These are phyloP conservation scores for Xylariaceae sp. DNA, from an alignment of 2,329 filamentous ascomycete genomes.

Conservation along the genomic window DNA sequence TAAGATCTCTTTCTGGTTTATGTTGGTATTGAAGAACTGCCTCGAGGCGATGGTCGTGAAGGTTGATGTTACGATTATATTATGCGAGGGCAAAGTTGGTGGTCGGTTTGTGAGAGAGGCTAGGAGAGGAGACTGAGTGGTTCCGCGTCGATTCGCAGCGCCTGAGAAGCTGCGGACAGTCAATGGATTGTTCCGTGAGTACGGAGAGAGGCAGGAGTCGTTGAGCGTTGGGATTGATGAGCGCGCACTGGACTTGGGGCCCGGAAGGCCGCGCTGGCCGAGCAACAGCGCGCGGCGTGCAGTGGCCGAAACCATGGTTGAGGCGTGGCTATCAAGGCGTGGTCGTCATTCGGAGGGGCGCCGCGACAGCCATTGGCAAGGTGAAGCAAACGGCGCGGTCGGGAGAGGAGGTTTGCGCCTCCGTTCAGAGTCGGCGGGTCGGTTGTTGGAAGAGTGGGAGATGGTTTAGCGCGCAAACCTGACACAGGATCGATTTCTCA, in stretches of 20 bases:
- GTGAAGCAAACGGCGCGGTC: conserved; percentile 10
- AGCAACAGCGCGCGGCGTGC: conserved; percentile 15
- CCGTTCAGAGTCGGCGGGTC: too few species aligned
- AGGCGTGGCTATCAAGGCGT: conserved; percentile 7
- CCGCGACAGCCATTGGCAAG: background rate
- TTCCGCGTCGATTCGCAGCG: background rate
- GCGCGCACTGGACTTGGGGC: conserved; percentile 4
- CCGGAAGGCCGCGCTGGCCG: conserved; percentile 40
- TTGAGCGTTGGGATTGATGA: conserved; percentile 10
- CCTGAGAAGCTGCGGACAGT: background rate
- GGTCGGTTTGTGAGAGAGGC: conserved; percentile 1
- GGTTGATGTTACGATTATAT: background rate
- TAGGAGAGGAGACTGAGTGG: conserved; percentile 5
- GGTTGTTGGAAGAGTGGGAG: background rate
- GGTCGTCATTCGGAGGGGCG: conserved; percentile 14
- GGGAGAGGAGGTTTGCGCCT: conserved; percentile 1
- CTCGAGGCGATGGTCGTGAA: conserved; percentile 7
- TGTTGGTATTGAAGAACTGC: conserved; percentile 21
- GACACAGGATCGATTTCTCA: background rate
- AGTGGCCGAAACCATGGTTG: conserved; percentile 17
- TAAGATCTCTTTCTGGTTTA: conserved; percentile 8
- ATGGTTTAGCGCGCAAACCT: background rate
- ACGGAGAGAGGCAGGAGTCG: conserved; percentile 5
- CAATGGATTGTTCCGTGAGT: conserved; percentile 6
- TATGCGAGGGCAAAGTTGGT: background rate